phyloP scores from a whole-genome alignment of 1,284 basidiomycete genomes.

The Papiliotrema fonsecae region DNA sequence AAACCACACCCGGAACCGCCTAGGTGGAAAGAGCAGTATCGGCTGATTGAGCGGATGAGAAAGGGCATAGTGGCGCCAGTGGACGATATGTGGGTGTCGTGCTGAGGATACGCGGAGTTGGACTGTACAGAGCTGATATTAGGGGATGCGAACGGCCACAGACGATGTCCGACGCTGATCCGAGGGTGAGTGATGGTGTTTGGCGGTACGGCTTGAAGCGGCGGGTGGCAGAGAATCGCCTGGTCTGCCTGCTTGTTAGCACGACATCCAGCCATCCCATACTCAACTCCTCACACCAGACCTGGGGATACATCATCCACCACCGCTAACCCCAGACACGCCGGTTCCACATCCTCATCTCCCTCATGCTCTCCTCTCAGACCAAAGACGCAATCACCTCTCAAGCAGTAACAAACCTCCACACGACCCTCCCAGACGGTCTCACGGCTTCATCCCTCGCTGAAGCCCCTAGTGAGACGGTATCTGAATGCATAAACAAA shows the following conservation, averaged over 20 bases:
- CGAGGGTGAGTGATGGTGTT: constrained; percentile 63
- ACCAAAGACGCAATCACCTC: constrained; percentile 88
- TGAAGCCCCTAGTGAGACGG: constrained; percentile 57
- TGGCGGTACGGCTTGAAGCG: no score
- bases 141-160: constrained; percentile 38
- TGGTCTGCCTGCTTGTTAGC: no score
- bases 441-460: constrained; percentile 70
- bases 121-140: not conserved
- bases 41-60: constrained; percentile 72
- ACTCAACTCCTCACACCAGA: no score
- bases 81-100: constrained; percentile 75
- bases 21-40: constrained; percentile 70
- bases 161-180: constrained; percentile 54
- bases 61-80: constrained; percentile 70
- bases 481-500: constrained; percentile 74
- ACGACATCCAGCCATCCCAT: not conserved
- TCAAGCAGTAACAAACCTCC: constrained; percentile 72
- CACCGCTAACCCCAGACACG: constrained; percentile 57
- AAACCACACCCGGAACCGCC: constrained; percentile 68
- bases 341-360: constrained; percentile 79
- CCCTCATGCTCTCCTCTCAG: constrained; percentile 91
- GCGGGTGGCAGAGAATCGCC: no score
- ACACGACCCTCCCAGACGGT: constrained; percentile 66
- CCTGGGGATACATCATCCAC: no score
- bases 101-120: not conserved